Evolutionary conservation across 371 early-diverging fungal genomes (phyloP), one percentile per base, ranked within the genome.

Genomic region (Mucor racemosus): DNA sequence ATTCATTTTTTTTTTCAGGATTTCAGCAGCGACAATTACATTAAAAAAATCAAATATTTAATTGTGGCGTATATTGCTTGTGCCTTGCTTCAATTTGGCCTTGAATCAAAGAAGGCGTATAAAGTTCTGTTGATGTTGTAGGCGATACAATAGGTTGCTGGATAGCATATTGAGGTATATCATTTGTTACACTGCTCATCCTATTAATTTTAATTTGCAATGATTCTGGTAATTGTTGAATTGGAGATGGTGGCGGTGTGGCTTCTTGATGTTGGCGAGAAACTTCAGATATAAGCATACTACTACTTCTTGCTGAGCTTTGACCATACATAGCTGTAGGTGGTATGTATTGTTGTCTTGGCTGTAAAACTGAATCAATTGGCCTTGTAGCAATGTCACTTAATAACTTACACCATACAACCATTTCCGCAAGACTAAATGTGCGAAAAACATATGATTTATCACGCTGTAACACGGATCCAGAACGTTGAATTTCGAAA

Each of bases 391-490:
- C 68, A 13, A 68, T 17, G 7, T 63, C 50, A 17, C 39, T 34
- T 7, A 68, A 7, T 9, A 60, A 38, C 26, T 42, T 61, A 26
- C 62, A 65, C 70, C 70, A 70, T 10, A 35, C 19, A 34, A 48
- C 58, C 41, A 65, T 56, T 9, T 65, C 66, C 26, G 62, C 50
- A 26, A 54, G n/a, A 17, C 19, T 57, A 21, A 26, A 36, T 3
- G 62, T 38, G 34, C 70, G 65, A 44, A 70, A 70, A 34, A 41
- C 19, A 53, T 46, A 65, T 21, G 62, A 48, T 41, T 70, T 70
- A 41, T 70, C 70, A 53, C 66, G 70, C 33, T 65, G 70, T 40
- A 70, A 31, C 39, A 58, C 58, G 56, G 59, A 59, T 9, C 62
- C 65, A 15, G 57, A 48, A 39, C 66, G 60, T 17, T 59, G 62